Evolutionary conservation across 2,329 filamentous ascomycete genomes (phyloP), one percentile per base, ranked within the genome.

Genomic region (Aspergillus melleus): DNA sequence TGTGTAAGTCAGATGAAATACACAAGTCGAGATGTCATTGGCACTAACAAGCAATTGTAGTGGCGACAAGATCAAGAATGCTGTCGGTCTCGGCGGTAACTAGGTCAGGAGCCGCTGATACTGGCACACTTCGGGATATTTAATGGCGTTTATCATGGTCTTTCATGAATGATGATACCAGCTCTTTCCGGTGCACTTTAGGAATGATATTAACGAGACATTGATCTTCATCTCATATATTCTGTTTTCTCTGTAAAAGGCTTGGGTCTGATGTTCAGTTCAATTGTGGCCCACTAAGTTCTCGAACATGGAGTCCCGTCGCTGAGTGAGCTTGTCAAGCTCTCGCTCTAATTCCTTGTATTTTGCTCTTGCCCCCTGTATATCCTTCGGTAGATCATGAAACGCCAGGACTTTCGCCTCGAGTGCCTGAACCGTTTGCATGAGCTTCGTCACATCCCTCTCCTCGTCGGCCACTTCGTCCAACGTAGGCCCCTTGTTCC

Each of bases 241-340:
- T n/a, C 26, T 24, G 24, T n/a, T 30, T 55, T 55, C 4, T 29
- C 42, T 29, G 26, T 29, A 29, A 9, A 29, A 29, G 26, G 26
- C 26, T 2, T 9, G 2, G 2, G 36, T 42, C 19, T 49, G 24
- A 24, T 24, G 24, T 24, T 4, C 24, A 26, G 20, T 39, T 64
- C 44, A 59, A 32, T 36, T 39, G 16, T 39, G 52, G 49, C 87
- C 86, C 2, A 91, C 86, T 51, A 95, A 72, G 2, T 82, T 84
- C 71, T 94, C 91, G 71, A 96, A 96, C 57, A 91, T 80, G 30
- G 79, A 82, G 72, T 96, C 91, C 56, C 92, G 84, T 66, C 83
- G 81, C 64, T 81, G 81, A 29, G 83, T 87, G 54, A 91, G 76
- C 10, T 78, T 76, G 44, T 83, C 81, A 50, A 96, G 78, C 68